Conservation (phyloP, 2,329 filamentous ascomycete genomes). For the Aphanoascus verrucosus region DNA sequence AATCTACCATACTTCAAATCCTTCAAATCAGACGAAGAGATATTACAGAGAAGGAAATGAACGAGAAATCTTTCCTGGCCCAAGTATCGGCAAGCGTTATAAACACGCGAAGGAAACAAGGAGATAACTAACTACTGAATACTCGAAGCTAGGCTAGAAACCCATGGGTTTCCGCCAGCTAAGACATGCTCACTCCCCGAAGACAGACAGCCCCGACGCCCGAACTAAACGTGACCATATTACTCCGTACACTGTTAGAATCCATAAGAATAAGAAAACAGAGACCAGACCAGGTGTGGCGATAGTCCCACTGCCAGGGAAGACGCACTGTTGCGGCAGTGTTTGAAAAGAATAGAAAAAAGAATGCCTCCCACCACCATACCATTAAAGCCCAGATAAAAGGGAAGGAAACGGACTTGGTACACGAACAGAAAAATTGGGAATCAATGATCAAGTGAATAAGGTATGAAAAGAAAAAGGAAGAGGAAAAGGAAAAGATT, state of each 20-base stretch:
- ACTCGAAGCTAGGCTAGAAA: neutral
- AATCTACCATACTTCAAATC: neutral
- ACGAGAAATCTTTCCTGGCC: too few species aligned
- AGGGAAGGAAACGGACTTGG: neutral
- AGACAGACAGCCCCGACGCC: neutral
- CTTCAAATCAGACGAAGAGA: neutral
- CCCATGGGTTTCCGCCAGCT: neutral
- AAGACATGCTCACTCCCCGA: neutral
- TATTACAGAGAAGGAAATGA: neutral
- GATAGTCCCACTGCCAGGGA: neutral
- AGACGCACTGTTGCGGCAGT: neutral
- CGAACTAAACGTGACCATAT: neutral
- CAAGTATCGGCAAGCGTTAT: too few species aligned
- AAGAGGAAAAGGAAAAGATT: constrained; percentile 13
- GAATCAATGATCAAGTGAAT: neutral
- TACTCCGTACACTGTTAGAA: neutral
- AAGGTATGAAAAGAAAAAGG: constrained; percentile 13
- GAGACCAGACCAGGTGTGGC: neutral
- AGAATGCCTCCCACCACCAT: neutral
- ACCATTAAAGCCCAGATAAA: neutral
- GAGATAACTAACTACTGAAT: too few species aligned
- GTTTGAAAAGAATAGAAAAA: neutral
- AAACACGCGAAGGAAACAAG: too few species aligned
- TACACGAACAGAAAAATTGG: neutral
- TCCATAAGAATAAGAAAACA: neutral